Evolutionary conservation across 2,329 filamentous ascomycete genomes (phyloP).

Genomic region (Fusarium drepaniforme): DNA sequence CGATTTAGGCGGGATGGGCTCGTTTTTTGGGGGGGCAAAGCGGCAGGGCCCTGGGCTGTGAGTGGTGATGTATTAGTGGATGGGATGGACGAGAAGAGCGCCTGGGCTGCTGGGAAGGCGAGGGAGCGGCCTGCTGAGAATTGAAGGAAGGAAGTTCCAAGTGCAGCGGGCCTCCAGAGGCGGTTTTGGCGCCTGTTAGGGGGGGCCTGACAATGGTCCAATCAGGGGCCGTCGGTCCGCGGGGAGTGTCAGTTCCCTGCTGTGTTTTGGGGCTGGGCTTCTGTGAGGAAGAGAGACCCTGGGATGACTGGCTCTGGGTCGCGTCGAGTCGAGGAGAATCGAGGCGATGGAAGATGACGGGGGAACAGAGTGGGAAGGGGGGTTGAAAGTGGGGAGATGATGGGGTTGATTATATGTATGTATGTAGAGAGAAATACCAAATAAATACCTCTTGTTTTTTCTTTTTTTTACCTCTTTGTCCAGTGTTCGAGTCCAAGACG

Average conservation of each 20-base stretch:
- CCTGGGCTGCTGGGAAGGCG: constrained; percentile 15
- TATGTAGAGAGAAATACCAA: neutral
- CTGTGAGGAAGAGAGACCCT: constrained; percentile 15
- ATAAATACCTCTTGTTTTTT: constrained; percentile 5
- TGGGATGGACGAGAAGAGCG: constrained; percentile 24
- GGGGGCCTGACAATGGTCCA: constrained; percentile 43
- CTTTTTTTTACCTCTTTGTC: neutral
- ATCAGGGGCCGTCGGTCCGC: constrained; percentile 44
- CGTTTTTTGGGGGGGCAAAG: constrained; percentile 31
- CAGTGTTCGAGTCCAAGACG: constrained; percentile 1
- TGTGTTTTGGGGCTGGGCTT: constrained; percentile 8
- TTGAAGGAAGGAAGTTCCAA: constrained; percentile 46
- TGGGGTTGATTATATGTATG: neutral
- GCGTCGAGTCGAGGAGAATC: neutral
- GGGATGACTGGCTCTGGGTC: constrained; percentile 35
- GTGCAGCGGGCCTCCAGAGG: constrained; percentile 38
- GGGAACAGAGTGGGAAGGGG: neutral
- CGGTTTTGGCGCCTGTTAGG: constrained; percentile 47
- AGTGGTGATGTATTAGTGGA: constrained; percentile 50
- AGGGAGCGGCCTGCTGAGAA: constrained; percentile 39
- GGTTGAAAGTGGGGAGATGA: neutral
- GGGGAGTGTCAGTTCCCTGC: constrained; percentile 45
- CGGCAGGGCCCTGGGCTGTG: constrained; percentile 28
- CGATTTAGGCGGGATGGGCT: constrained; percentile 27
- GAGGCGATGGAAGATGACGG: constrained; percentile 4